Evolutionary conservation across 768 basidiomycete species (phyloP).

Genomic region (Tylopilus intermedius): DNA sequence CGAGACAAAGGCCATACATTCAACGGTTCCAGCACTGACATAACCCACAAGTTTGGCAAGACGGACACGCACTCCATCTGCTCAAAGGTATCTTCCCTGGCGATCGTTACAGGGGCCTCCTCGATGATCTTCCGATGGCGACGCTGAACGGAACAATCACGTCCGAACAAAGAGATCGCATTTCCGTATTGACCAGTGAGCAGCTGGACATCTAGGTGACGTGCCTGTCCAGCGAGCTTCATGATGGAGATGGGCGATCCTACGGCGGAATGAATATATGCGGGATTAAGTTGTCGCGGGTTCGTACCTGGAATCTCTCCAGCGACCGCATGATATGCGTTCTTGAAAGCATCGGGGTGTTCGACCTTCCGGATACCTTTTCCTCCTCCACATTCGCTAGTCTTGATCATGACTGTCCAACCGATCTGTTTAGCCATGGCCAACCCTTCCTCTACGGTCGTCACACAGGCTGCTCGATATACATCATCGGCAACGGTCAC

Average conservation of each 20-base stretch:
- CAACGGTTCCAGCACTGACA: slow-evolving; percentile 97
- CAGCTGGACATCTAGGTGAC: slow-evolving; percentile 96
- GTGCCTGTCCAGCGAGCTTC: slow-evolving; percentile 97
- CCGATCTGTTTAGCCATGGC: slow-evolving; percentile 82
- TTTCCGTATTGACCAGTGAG: slow-evolving; percentile 99
- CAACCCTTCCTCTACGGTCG: slow-evolving; percentile 81
- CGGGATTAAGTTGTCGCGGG: neutral
- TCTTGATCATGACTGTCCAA: slow-evolving; percentile 99
- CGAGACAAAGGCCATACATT: slow-evolving; percentile 53
- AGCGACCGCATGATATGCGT: slow-evolving; percentile 87
- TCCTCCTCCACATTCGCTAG: slow-evolving; percentile 97
- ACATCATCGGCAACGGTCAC: slow-evolving; percentile 92
- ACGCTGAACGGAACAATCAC: slow-evolving; percentile 98
- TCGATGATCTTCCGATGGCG: slow-evolving; percentile 99
- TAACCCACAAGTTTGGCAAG: slow-evolving; percentile 97
- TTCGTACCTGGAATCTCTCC: slow-evolving; percentile 91
- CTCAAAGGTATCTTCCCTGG: slow-evolving; percentile 85
- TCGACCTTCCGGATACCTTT: slow-evolving; percentile 98
- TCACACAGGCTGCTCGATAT: slow-evolving; percentile 85
- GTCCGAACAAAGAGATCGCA: slow-evolving; percentile 97
- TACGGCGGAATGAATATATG: slow-evolving; percentile 22
- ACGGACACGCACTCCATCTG: slow-evolving; percentile 98
- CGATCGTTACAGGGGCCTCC: slow-evolving; percentile 98
- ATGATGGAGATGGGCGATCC: slow-evolving; percentile 99
- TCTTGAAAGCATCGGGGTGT: slow-evolving; percentile 80